Evolutionary conservation across 768 basidiomycete species (phyloP).

Genomic region (Pulveroboletus frians): DNA sequence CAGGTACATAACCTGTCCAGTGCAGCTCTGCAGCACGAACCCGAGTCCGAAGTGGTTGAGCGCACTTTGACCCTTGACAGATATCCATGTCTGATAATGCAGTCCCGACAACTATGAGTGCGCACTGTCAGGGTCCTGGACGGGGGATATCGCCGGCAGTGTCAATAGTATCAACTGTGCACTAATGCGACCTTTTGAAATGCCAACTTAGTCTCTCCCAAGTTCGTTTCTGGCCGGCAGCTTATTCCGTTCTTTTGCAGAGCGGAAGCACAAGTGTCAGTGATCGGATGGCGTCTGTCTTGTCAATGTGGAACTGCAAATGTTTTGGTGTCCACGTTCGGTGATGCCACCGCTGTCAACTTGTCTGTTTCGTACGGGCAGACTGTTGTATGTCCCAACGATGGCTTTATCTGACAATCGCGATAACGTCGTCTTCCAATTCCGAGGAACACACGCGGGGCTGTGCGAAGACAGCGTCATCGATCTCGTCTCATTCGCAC

Average conservation of each 20-base stretch:
- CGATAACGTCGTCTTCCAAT: constrained; percentile 9
- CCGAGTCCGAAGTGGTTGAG: neutral
- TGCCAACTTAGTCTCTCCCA: neutral
- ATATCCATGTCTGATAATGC: neutral
- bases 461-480: constrained; percentile 8
- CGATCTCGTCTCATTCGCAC: neutral
- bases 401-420: constrained; percentile 6
- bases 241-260: neutral
- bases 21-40: neutral
- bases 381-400: too few species aligned
- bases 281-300: constrained; percentile 4
- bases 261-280: constrained; percentile 3
- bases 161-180: neutral
- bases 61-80: neutral
- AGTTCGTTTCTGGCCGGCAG: constrained; percentile 1
- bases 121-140: too few species aligned
- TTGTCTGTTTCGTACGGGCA: neutral
- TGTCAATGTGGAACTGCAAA: neutral
- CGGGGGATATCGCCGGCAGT: neutral
- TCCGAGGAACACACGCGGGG: constrained; percentile 16
- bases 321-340: neutral
- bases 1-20: constrained; percentile 1
- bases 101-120: neutral
- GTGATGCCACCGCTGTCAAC: neutral
- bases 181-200: neutral